Evolutionary conservation across 139 green algal species (phyloP).

Genomic region (Closterium sp.): DNA sequence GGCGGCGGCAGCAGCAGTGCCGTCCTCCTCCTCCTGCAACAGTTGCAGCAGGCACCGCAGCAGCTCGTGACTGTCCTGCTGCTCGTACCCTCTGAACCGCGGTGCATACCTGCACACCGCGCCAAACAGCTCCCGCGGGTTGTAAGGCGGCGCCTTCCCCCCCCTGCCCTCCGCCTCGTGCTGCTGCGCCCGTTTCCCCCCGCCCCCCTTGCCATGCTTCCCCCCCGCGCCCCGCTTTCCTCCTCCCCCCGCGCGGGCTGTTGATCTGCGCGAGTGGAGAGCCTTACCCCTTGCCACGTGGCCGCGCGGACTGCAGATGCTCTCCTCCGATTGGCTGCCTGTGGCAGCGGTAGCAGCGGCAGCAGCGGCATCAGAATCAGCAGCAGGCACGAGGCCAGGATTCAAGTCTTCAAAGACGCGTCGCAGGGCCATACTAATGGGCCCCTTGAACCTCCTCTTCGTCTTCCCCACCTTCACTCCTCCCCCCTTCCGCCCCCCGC

Average conservation of each 20-base stretch:
- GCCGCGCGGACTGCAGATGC: neutral
- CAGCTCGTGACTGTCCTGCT: slow-evolving; percentile 72
- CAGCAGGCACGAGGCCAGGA: neutral
- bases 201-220: neutral
- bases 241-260: neutral
- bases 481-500: neutral
- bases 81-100: slow-evolving; percentile 65
- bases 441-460: neutral
- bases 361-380: neutral
- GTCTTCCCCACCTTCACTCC: neutral
- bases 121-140: slow-evolving; percentile 63
- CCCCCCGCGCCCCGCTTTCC: neutral
- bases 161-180: neutral
- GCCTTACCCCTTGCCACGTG: neutral
- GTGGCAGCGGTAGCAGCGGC: neutral
- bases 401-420: neutral
- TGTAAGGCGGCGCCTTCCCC: slow-evolving; percentile 56
- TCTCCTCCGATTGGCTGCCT: neutral
- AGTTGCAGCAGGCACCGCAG: slow-evolving; percentile 58
- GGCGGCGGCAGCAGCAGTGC: slow-evolving; percentile 37
- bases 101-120: slow-evolving; percentile 63
- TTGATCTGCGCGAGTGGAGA: neutral
- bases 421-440: neutral
- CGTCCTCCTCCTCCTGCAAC: slow-evolving; percentile 33
- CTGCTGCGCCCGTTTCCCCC: neutral